Conservation (phyloP, 2,329 filamentous ascomycete species). For the Cercospora zeae-maydis region DNA sequence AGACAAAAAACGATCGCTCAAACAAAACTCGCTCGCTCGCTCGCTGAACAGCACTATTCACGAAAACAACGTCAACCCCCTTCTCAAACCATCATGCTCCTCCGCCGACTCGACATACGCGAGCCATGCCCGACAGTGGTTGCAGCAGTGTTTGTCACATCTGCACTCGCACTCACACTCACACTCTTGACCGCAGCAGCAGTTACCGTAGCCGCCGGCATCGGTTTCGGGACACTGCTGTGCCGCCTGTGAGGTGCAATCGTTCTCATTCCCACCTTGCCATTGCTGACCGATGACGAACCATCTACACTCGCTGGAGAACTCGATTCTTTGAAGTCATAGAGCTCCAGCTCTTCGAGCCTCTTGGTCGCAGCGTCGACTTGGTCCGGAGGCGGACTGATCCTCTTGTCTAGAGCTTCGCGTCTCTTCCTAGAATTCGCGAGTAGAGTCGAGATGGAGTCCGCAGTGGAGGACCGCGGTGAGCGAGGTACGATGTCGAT, state of each 20-base stretch:
- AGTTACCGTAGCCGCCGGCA: conserved; percentile 15
- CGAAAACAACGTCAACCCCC: not conserved
- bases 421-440: conserved; percentile 16
- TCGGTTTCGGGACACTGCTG: conserved; percentile 27
- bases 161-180: not conserved
- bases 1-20: not conserved
- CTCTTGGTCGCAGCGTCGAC: conserved; percentile 27
- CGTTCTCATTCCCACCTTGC: not conserved
- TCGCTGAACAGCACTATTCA: not conserved
- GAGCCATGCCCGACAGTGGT: not conserved
- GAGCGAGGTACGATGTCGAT: not conserved
- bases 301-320: conserved; percentile 17
- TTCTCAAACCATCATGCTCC: conserved; percentile 36
- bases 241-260: conserved; percentile 25
- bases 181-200: not conserved
- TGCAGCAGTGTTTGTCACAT: not conserved
- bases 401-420: conserved; percentile 12
- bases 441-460: conserved; percentile 15
- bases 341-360: conserved; percentile 33
- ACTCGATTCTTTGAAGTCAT: conserved; percentile 36
- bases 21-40: not conserved
- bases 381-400: conserved; percentile 2
- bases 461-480: not conserved
- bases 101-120: conserved; percentile 33
- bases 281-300: not conserved